These are phyloP conservation scores for Themeda triandra DNA, from an alignment of 176 grass and related monocot species.

Conservation along the genomic window DNA sequence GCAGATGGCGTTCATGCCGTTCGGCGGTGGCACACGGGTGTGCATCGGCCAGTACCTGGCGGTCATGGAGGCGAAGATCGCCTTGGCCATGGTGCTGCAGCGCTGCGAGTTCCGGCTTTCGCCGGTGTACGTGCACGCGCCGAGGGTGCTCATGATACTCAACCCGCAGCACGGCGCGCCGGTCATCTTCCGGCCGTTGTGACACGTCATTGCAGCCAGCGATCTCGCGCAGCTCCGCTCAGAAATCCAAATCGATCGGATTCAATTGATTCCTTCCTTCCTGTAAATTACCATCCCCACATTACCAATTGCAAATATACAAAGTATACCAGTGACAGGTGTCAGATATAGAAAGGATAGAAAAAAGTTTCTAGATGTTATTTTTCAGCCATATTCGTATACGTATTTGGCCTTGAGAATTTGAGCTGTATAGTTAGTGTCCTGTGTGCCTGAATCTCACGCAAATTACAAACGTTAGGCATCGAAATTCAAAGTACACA, in stretches of 20 bases:
- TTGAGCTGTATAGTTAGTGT: no score
- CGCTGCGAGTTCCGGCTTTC: constrained; percentile 66
- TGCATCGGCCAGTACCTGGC: constrained; percentile 97
- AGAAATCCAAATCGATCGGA: constrained; percentile 29
- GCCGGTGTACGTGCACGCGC: constrained; percentile 82
- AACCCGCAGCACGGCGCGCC: constrained; percentile 85
- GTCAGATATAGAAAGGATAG: constrained; percentile 7
- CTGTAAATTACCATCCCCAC: constrained; percentile 43
- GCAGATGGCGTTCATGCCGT: constrained; percentile 83
- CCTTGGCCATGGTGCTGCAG: constrained; percentile 76
- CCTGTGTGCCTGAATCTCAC: background rate
- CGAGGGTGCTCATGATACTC: constrained; percentile 82
- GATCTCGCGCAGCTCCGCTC: background rate
- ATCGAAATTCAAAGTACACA: background rate
- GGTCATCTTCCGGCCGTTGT: constrained; percentile 68
- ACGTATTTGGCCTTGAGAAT: background rate
- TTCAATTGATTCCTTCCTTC: constrained; percentile 52
- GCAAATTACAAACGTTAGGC: background rate
- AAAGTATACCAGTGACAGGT: constrained; percentile 35
- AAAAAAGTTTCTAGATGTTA: background rate
- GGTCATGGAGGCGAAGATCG: constrained; percentile 76
- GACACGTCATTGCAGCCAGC: background rate
- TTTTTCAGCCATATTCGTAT: background rate
- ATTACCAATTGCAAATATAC: constrained; percentile 40
- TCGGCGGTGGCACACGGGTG: constrained; percentile 67